Evolutionary conservation across 2,329 filamentous ascomycete genomes (phyloP).

Genomic region (Pseudogymnoascus sp.): DNA sequence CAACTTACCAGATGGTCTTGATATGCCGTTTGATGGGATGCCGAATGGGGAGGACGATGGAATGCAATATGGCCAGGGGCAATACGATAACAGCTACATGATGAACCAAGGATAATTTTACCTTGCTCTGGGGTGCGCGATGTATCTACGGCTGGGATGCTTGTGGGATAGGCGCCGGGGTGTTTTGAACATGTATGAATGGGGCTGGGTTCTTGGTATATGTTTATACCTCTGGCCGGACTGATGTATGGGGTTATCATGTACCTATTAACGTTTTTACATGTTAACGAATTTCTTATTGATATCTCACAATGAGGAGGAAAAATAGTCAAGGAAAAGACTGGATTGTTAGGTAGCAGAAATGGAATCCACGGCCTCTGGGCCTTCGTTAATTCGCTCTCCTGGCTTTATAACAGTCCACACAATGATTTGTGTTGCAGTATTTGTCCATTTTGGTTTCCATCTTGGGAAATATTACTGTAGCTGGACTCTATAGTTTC

Average conservation of each 20-base stretch:
- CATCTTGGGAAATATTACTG: neutral
- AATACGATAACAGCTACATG: conserved; percentile 5
- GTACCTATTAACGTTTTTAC: neutral
- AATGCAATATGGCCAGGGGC: neutral
- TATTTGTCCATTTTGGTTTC: neutral
- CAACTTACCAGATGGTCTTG: conserved; percentile 32
- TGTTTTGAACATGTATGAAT: neutral
- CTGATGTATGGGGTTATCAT: neutral
- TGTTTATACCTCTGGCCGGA: neutral
- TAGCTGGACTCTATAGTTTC: neutral
- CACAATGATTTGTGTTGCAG: neutral
- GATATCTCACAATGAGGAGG: neutral
- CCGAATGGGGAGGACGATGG: conserved; percentile 9
- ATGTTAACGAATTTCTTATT: neutral
- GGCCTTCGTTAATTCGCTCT: neutral
- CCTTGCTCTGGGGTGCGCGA: neutral
- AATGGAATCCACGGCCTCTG: neutral
- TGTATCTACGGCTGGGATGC: neutral
- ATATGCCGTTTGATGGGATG: conserved; percentile 27
- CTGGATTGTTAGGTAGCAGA: neutral
- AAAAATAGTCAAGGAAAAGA: neutral
- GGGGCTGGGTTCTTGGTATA: neutral
- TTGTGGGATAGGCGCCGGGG: neutral
- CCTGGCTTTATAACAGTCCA: neutral
- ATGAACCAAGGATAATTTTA: neutral